Conservation (phyloP, 2,329 filamentous ascomycete species). For the Diaporthe caulivora region DNA sequence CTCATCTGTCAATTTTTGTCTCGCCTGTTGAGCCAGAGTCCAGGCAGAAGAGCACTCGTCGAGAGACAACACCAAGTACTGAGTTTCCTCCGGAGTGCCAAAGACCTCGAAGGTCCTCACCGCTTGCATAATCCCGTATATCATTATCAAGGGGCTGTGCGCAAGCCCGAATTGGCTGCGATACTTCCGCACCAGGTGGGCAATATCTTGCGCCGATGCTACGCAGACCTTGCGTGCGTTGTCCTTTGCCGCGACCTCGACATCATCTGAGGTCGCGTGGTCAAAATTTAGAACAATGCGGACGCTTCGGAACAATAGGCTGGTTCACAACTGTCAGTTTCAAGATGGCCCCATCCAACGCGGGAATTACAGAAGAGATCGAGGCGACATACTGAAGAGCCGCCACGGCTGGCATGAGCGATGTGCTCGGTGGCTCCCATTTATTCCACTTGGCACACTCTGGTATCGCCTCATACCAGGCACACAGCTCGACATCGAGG, state of each 20-base stretch:
- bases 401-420: conserved; percentile 31
- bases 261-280: conserved; percentile 9
- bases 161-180: conserved; percentile 42
- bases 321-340: not conserved
- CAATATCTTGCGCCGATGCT: conserved; percentile 43
- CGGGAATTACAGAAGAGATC: no score
- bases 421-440: no score
- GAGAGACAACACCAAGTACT: conserved; percentile 20
- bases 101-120: conserved; percentile 24
- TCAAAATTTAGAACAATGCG: conserved; percentile 45
- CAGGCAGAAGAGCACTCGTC: conserved; percentile 27
- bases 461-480: no score
- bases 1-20: not conserved
- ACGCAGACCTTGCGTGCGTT: conserved; percentile 38
- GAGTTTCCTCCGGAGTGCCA: conserved; percentile 6
- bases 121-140: conserved; percentile 45
- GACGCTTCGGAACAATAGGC: conserved; percentile 43
- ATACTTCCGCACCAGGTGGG: conserved; percentile 42
- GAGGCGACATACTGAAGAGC: conserved; percentile 42
- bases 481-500: no score
- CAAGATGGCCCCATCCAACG: fast-evolving
- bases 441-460: no score
- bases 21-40: conserved; percentile 5
- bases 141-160: conserved; percentile 43
- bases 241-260: not conserved